Conservation (phyloP, 306 rosid species). For the Cucumis hystrix region DNA sequence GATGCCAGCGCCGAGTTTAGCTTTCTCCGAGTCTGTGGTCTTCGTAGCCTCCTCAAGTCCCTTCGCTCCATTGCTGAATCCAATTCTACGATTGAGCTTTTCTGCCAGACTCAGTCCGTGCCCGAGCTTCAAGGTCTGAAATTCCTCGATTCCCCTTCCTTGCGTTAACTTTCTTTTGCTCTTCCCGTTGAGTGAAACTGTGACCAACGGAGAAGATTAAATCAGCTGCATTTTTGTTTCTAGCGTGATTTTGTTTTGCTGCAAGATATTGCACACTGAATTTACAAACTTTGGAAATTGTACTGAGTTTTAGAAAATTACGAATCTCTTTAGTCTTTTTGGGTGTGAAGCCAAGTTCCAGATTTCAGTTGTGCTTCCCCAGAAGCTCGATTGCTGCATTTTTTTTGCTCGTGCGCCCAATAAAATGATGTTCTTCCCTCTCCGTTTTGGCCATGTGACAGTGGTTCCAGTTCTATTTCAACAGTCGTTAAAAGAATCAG, state of each 20-base stretch:
- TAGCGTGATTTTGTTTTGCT: not conserved
- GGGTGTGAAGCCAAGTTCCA: not conserved
- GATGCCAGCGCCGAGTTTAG: conserved; percentile 84
- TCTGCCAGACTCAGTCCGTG: conserved; percentile 52
- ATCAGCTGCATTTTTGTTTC: not conserved
- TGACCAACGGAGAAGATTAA: not conserved
- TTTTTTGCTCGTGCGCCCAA: conserved; percentile 6
- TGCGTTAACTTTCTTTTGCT: not conserved
- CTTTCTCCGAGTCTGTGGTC: conserved; percentile 76
- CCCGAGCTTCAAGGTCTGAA: conserved; percentile 61
- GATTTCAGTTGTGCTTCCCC: not conserved
- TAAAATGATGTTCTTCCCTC: not conserved
- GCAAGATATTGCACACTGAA: not conserved
- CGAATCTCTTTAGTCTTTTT: not conserved
- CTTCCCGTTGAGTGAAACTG: not conserved
- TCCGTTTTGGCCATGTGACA: conserved; percentile 8
- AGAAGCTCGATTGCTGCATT: not conserved
- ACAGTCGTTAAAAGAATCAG: conserved; percentile 59
- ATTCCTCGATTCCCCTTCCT: not conserved
- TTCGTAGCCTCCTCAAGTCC: conserved; percentile 68
- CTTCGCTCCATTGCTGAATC: conserved; percentile 69
- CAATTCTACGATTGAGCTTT: conserved; percentile 47
- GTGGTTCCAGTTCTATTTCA: conserved; percentile 83
- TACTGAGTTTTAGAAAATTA: not conserved
- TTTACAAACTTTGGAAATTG: not conserved